Conservation (phyloP, 1,284 basidiomycete species). For the Neonothopanus nambi region DNA sequence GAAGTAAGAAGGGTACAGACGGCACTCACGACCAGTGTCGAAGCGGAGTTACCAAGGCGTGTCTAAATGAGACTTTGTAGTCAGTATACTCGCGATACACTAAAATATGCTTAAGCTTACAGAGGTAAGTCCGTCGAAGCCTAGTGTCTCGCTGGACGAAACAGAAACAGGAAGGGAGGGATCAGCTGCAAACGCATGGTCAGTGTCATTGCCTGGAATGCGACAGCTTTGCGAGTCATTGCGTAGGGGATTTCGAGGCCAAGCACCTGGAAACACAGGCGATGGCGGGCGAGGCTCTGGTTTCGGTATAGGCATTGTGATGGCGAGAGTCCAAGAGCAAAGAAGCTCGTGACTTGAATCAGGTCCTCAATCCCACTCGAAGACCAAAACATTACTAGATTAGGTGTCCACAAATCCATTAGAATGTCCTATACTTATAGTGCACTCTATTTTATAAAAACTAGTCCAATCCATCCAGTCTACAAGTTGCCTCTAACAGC, state of each 20-base stretch:
- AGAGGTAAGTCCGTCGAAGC: neutral
- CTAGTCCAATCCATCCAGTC: conserved; percentile 10
- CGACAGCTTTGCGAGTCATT: conserved; percentile 24
- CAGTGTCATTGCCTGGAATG: conserved; percentile 17
- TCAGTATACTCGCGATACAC: neutral
- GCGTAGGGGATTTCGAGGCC: conserved; percentile 26
- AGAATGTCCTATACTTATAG: neutral
- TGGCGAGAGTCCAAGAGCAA: neutral
- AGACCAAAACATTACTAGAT: neutral
- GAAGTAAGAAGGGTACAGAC: too few relatives aligned
- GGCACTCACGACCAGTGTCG: conserved; percentile 4
- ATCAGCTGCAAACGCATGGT: too few relatives aligned
- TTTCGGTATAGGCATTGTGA: conserved; percentile 14
- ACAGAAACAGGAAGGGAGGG: neutral
- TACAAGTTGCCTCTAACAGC: conserved; percentile 82
- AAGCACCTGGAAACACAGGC: conserved; percentile 32
- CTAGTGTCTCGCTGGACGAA: conserved; percentile 4
- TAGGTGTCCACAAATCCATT: neutral
- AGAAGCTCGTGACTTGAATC: neutral
- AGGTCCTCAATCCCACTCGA: neutral
- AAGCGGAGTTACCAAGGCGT: conserved; percentile 1
- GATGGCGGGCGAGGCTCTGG: conserved; percentile 19
- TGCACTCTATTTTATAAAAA: conserved; percentile 2
- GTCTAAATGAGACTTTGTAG: neutral
- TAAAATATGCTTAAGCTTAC: neutral